Conservation (phyloP, 2,329 filamentous ascomycete genomes). For the Trematosphaeria pertusa region DNA sequence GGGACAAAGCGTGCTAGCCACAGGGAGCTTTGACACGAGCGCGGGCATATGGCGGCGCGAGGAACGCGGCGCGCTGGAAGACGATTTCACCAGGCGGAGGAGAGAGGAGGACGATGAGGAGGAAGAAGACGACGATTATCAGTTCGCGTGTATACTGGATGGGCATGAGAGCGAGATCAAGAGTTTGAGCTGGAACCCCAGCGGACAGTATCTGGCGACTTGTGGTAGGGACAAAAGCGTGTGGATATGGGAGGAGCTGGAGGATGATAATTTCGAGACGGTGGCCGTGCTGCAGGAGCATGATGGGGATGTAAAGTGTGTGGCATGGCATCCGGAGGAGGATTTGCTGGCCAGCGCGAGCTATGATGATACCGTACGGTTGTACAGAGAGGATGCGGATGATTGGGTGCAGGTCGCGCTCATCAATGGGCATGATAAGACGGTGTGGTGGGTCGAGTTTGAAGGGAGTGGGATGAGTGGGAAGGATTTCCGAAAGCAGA, state of each 20-base stretch:
- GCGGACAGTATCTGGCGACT: slow-evolving; percentile 81
- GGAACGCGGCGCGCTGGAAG: slow-evolving; percentile 64
- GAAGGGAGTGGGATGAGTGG: slow-evolving; percentile 54
- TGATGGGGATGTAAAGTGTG: slow-evolving; percentile 91
- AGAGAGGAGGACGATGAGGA: slow-evolving; percentile 54
- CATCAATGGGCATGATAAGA: slow-evolving; percentile 80
- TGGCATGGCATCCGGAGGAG: slow-evolving; percentile 85
- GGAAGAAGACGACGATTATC: slow-evolving; percentile 82
- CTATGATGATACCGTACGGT: slow-evolving; percentile 88
- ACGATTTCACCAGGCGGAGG: slow-evolving; percentile 31
- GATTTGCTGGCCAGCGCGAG: slow-evolving; percentile 86
- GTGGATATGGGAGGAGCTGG: slow-evolving; percentile 98
- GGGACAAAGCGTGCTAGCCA: slow-evolving; percentile 76
- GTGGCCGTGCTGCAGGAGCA: slow-evolving; percentile 95
- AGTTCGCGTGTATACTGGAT: slow-evolving; percentile 89
- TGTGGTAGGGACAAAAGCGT: slow-evolving; percentile 92
- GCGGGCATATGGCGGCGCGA: slow-evolving; percentile 74
- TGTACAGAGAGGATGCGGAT: slow-evolving; percentile 90
- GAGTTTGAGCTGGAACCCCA: slow-evolving; percentile 74
- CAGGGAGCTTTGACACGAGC: slow-evolving; percentile 91
- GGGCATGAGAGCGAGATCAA: slow-evolving; percentile 96
- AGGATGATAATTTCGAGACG: slow-evolving; percentile 96
- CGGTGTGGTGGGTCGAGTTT: slow-evolving; percentile 87
- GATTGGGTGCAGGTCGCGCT: slow-evolving; percentile 92
- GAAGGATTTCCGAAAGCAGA: slow-evolving; percentile 32